Evolutionary conservation across 1,284 basidiomycete genomes (phyloP).

Genomic region (Leccinum fallax): DNA sequence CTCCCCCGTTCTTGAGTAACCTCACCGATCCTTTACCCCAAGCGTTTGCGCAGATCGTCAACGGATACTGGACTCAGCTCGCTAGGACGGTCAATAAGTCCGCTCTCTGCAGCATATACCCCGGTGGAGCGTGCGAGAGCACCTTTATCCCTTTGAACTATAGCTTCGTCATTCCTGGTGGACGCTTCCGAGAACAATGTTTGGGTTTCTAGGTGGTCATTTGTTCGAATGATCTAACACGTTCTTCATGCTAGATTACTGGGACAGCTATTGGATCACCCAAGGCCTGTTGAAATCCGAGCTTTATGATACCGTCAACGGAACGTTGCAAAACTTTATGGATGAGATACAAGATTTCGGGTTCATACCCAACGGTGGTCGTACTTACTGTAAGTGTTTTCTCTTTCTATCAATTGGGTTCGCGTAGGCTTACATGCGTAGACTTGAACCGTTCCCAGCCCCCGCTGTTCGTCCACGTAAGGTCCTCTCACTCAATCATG

Average conservation of each 20-base stretch:
- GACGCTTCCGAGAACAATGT: slow-evolving; percentile 74
- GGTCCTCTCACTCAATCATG: slow-evolving; percentile 15
- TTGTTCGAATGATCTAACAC: slow-evolving; percentile 16
- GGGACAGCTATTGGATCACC: slow-evolving; percentile 88
- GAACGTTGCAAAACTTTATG: slow-evolving; percentile 89
- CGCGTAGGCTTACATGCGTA: slow-evolving; percentile 29
- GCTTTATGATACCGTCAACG: slow-evolving; percentile 73
- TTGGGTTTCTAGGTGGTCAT: slow-evolving; percentile 24
- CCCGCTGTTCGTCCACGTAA: slow-evolving; percentile 79
- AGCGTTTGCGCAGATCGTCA: slow-evolving; percentile 77
- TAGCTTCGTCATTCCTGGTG: slow-evolving; percentile 88
- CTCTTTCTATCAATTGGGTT: slow-evolving; percentile 7
- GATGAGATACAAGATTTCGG: slow-evolving; percentile 81
- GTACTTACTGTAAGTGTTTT: slow-evolving; percentile 67
- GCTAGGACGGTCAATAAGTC: slow-evolving; percentile 75
- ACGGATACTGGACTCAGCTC: slow-evolving; percentile 82
- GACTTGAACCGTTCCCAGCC: slow-evolving; percentile 91
- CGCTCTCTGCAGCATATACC: slow-evolving; percentile 58
- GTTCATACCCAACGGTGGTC: slow-evolving; percentile 92
- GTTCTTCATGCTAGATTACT: slow-evolving; percentile 55
- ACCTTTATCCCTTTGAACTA: slow-evolving; percentile 88
- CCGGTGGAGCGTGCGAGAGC: slow-evolving; percentile 68
- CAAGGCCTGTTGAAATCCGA: slow-evolving; percentile 82
- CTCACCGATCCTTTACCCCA: slow-evolving; percentile 72
- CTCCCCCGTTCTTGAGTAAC: slow-evolving; percentile 72